These are phyloP conservation scores for Hirschioporus abietinus DNA, from an alignment of 768 basidiomycete genomes.

Conservation along the genomic window DNA sequence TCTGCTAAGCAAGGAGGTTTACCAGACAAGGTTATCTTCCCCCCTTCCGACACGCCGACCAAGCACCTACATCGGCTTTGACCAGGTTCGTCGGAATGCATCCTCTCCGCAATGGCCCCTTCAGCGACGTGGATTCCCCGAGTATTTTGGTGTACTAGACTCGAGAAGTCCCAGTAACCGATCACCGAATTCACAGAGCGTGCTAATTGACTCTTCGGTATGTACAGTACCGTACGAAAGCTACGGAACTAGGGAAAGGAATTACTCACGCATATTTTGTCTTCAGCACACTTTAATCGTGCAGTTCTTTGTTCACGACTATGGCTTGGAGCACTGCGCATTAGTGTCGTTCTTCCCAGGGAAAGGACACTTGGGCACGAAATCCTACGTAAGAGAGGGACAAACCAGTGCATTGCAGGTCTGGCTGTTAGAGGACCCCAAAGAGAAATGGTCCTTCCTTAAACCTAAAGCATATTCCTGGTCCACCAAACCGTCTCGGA, in stretches of 20 bases:
- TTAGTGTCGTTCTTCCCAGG: not conserved
- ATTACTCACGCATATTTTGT: not conserved
- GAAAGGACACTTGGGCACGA: not conserved
- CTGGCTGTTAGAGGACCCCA: not conserved
- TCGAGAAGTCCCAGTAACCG: not conserved
- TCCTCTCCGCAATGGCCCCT: conserved; percentile 6
- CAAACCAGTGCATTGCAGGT: not conserved
- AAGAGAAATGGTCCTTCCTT: not conserved
- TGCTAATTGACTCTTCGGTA: not conserved
- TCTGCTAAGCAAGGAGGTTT: not conserved
- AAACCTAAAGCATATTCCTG: not conserved
- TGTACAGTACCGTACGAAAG: not conserved
- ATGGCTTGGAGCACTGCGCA: conserved; percentile 4
- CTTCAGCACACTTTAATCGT: not conserved
- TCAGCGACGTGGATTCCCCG: not conserved
- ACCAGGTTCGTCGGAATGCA: conserved; percentile 10
- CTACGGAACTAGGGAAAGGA: not conserved
- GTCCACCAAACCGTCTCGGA: not conserved
- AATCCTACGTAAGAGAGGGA: not conserved
- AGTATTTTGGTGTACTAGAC: not conserved
- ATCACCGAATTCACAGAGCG: not conserved
- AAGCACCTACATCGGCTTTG: conserved; percentile 13
- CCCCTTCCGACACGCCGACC: conserved; percentile 10
- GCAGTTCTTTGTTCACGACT: conserved; percentile 3
- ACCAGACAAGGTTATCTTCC: not conserved